Evolutionary conservation across 2,329 filamentous ascomycete genomes (phyloP).

Genomic region (Cercospora sojina): DNA sequence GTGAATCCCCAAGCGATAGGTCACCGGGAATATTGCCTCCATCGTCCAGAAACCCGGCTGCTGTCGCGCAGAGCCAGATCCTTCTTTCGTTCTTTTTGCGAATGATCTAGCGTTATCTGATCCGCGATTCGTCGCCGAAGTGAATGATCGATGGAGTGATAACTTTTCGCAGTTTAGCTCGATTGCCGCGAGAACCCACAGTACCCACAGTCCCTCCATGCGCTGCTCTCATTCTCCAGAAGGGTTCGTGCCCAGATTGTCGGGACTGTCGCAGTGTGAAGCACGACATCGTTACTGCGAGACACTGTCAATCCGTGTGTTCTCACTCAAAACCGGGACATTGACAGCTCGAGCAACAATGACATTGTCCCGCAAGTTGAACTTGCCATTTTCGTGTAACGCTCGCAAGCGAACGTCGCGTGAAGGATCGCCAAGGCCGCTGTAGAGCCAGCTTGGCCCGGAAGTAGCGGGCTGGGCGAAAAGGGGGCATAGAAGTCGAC

Average conservation of each 20-base stretch:
- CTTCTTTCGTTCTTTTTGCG: not conserved
- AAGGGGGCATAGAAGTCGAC: not conserved
- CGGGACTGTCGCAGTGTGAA: not conserved
- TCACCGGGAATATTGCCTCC: not conserved
- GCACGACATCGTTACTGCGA: not conserved
- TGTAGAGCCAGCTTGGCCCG: not conserved
- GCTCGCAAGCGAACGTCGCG: not conserved
- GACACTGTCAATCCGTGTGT: not conserved
- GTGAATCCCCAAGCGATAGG: not conserved
- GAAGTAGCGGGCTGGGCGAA: slow-evolving; percentile 1
- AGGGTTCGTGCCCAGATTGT: not conserved
- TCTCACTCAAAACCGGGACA: not conserved
- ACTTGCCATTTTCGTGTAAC: not conserved
- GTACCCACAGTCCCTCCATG: not conserved
- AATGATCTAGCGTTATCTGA: slow-evolving; percentile 2
- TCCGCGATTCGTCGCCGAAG: slow-evolving; percentile 7
- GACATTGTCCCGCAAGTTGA: not conserved
- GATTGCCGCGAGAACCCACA: not conserved
- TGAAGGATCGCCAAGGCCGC: not conserved
- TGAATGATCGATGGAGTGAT: not conserved
- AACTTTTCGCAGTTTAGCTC: not conserved
- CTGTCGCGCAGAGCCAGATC: not conserved
- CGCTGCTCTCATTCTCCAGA: not conserved
- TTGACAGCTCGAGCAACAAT: not conserved
- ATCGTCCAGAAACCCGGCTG: not conserved